These are phyloP conservation scores for Sordariomycetes sp. DNA, from an alignment of 2,329 filamentous ascomycete genomes.

Conservation along the genomic window DNA sequence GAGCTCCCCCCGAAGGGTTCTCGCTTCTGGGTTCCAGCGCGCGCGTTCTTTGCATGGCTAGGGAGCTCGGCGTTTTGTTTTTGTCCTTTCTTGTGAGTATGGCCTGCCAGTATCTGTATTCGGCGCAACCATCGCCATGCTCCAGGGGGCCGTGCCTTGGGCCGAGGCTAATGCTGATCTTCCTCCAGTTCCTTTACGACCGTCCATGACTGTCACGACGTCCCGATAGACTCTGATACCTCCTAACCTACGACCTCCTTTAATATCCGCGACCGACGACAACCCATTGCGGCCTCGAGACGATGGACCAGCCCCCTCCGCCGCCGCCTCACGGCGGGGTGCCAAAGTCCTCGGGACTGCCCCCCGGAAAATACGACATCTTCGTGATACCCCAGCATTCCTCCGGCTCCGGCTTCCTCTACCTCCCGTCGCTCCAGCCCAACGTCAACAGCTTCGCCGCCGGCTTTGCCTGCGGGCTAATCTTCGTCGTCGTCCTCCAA, in stretches of 20 bases:
- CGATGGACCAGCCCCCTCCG: conserved; percentile 48
- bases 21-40: neutral
- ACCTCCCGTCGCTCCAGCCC: conserved; percentile 78
- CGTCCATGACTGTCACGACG: conserved; percentile 1
- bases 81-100: conserved; percentile 1
- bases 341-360: conserved; percentile 58
- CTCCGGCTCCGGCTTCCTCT: conserved; percentile 77
- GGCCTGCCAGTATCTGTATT: neutral
- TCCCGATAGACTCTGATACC: conserved; percentile 1
- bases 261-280: neutral
- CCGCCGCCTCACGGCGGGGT: conserved; percentile 76
- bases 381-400: conserved; percentile 93
- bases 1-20: neutral
- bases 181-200: neutral
- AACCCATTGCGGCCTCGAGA: neutral
- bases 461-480: conserved; percentile 65
- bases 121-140: neutral
- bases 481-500: conserved; percentile 59
- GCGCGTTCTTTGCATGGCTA: conserved; percentile 2
- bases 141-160: neutral
- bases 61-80: conserved; percentile 4
- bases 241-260: neutral
- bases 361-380: conserved; percentile 88
- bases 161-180: neutral
- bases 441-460: conserved; percentile 86